These are phyloP conservation scores for Oryza nivara DNA, from an alignment of 176 grass and related monocot species.

Conservation along the genomic window DNA sequence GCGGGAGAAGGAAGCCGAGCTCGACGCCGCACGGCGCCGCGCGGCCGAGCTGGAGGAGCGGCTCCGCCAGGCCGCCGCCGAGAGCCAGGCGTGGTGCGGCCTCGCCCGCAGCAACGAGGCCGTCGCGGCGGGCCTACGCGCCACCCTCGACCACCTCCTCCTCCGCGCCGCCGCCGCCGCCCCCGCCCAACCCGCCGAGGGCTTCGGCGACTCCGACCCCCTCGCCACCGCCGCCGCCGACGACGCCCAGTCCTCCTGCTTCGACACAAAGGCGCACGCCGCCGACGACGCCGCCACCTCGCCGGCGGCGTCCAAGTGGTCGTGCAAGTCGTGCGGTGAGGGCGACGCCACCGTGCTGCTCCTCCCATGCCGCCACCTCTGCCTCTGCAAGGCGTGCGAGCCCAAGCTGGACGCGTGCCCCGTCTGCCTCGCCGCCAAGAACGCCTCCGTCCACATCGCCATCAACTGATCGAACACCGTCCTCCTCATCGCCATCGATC, in stretches of 20 bases:
- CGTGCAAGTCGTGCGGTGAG: constrained; percentile 47
- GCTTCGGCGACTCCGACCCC: constrained; percentile 58
- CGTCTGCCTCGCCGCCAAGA: constrained; percentile 52
- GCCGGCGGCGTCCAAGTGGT: neutral
- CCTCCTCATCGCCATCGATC: too few species aligned
- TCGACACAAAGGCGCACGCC: neutral
- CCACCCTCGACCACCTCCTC: constrained; percentile 56
- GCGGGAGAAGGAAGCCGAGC: constrained; percentile 42
- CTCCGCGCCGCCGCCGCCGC: neutral
- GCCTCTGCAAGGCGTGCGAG: constrained; percentile 71
- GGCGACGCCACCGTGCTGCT: constrained; percentile 54
- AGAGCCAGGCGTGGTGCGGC: constrained; percentile 56
- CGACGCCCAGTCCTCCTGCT: constrained; percentile 49
- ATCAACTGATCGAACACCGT: neutral
- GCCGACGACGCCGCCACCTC: neutral
- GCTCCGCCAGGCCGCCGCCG: constrained; percentile 32
- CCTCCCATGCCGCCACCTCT: constrained; percentile 71
- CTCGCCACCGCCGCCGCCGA: neutral
- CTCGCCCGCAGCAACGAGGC: constrained; percentile 58
- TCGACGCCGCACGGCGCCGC: constrained; percentile 15
- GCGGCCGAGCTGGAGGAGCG: constrained; percentile 54
- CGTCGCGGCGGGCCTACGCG: constrained; percentile 35
- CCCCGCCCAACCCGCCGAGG: constrained; percentile 21
- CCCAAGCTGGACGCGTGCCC: constrained; percentile 42
- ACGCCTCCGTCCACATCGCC: constrained; percentile 49